A percentile compares a stretch with the other conserved stretches of the same genome.
Evolutionary conservation across 2,329 filamentous ascomycete genomes (phyloP).

Genomic region (Fusarium oligoseptatum): DNA sequence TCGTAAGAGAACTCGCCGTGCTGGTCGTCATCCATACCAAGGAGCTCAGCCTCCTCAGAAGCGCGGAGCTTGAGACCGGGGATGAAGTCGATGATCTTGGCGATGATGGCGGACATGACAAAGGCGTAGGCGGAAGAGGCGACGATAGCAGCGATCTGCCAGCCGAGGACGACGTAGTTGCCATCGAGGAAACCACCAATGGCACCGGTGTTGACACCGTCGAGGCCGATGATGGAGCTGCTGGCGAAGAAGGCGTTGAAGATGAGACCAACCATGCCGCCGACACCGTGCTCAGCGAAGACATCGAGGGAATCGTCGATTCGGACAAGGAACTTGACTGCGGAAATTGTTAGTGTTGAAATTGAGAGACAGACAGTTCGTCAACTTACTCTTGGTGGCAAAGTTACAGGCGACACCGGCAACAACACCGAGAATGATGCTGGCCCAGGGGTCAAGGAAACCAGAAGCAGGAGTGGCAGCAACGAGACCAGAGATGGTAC

Average conservation of each 20-base stretch:
- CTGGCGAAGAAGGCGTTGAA: slow-evolving; percentile 82
- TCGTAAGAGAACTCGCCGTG: slow-evolving; percentile 92
- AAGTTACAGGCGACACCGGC: slow-evolving; percentile 78
- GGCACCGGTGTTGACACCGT: slow-evolving; percentile 79
- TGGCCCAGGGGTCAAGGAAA: slow-evolving; percentile 76
- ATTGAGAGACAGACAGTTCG: background rate
- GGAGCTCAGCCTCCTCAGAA: slow-evolving; percentile 83
- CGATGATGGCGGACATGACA: slow-evolving; percentile 78
- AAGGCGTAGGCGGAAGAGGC: slow-evolving; percentile 78
- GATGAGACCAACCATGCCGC: slow-evolving; percentile 76
- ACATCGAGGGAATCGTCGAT: slow-evolving; percentile 81
- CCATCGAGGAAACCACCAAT: slow-evolving; percentile 81
- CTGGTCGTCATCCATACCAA: slow-evolving; percentile 92
- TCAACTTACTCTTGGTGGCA: slow-evolving; percentile 67
- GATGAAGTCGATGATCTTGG: slow-evolving; percentile 79
- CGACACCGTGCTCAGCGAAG: slow-evolving; percentile 78
- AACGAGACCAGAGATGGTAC: slow-evolving; percentile 78
- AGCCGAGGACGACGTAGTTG: slow-evolving; percentile 81
- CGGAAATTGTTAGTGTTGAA: slow-evolving; percentile 20
- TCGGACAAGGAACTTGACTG: slow-evolving; percentile 71
- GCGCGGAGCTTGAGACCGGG: slow-evolving; percentile 85
- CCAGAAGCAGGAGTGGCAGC: slow-evolving; percentile 78
- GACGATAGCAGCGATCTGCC: slow-evolving; percentile 82
- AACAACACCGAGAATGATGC: slow-evolving; percentile 74
- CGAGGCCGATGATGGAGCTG: slow-evolving; percentile 78